Percentiles rank a stretch among this genome's conserved stretches.
These are phyloP conservation scores for Ascochyta lentis DNA, from an alignment of 2,329 filamentous ascomycete genomes.

Conservation along the genomic window DNA sequence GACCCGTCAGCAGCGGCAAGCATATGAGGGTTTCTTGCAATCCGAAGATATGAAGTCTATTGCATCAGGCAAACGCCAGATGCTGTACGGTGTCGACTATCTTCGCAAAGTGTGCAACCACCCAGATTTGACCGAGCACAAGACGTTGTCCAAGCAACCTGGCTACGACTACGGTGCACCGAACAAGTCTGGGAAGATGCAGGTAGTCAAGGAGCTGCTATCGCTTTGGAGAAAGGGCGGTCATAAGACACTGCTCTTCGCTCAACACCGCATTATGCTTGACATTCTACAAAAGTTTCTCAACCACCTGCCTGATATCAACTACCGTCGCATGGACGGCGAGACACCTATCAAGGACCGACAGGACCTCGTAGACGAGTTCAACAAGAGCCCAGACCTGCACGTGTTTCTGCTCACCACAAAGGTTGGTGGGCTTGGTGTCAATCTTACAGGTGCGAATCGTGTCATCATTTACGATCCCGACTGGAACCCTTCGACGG, in stretches of 20 bases:
- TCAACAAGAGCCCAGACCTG: constrained; percentile 80
- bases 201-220: constrained; percentile 86
- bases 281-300: constrained; percentile 90
- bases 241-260: constrained; percentile 92
- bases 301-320: constrained; percentile 69
- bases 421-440: constrained; percentile 90
- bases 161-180: constrained; percentile 80
- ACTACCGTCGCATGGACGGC: constrained; percentile 91
- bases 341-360: constrained; percentile 85
- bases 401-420: constrained; percentile 94
- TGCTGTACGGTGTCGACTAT: constrained; percentile 88
- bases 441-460: constrained; percentile 93
- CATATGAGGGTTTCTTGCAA: constrained; percentile 80
- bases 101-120: constrained; percentile 98
- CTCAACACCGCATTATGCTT: constrained; percentile 93
- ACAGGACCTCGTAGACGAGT: constrained; percentile 89
- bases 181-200: constrained; percentile 90
- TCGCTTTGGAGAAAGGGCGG: constrained; percentile 90
- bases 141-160: constrained; percentile 62
- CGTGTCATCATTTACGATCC: constrained; percentile 98
- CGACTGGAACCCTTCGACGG: constrained; percentile 98
- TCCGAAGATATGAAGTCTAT: constrained; percentile 90
- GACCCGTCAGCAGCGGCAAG: constrained; percentile 76
- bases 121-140: constrained; percentile 82
- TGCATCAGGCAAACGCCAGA: constrained; percentile 74